phyloP scores from a whole-genome alignment of 1,139 yeast genomes.

The Suhomyces bribrorum region DNA sequence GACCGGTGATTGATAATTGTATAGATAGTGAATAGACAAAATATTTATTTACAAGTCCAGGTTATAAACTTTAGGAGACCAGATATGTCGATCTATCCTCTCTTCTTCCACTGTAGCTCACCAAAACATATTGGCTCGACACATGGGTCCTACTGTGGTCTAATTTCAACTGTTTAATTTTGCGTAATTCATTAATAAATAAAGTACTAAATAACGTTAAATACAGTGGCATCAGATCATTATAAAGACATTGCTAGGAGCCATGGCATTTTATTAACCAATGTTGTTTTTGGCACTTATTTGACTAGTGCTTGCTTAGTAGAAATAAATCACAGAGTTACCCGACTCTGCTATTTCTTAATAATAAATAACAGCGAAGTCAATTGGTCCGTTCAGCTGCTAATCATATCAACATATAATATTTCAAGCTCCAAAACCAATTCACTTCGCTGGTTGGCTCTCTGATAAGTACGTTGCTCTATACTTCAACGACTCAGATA shows the following conservation, averaged over 20 bases:
- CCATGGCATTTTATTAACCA: neutral
- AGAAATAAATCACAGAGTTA: slow-evolving; percentile 1
- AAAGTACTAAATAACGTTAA: slow-evolving; percentile 7
- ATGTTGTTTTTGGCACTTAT: neutral
- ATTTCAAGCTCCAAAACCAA: too few relatives aligned
- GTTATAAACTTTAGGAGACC: neutral
- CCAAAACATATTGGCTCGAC: too few relatives aligned
- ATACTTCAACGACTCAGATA: slow-evolving; percentile 73
- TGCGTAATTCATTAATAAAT: slow-evolving; percentile 5
- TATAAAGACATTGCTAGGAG: neutral
- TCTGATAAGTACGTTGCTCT: slow-evolving; percentile 47
- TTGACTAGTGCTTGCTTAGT: neutral
- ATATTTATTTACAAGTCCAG: too few relatives aligned
- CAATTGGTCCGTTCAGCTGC: too few relatives aligned
- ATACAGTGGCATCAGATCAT: neutral
- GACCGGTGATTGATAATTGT: slow-evolving; percentile 1
- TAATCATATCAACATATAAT: too few relatives aligned
- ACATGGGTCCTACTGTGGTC: neutral
- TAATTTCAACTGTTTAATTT: neutral
- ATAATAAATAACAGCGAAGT: too few relatives aligned
- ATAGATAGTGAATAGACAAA: neutral
- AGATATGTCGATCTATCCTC: too few relatives aligned
- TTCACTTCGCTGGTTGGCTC: neutral
- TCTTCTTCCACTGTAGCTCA: too few relatives aligned
- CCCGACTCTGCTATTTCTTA: slow-evolving; percentile 4